phyloP scores from a whole-genome alignment of 2,329 filamentous ascomycete species.

The Arthrobotrys musiformis region DNA sequence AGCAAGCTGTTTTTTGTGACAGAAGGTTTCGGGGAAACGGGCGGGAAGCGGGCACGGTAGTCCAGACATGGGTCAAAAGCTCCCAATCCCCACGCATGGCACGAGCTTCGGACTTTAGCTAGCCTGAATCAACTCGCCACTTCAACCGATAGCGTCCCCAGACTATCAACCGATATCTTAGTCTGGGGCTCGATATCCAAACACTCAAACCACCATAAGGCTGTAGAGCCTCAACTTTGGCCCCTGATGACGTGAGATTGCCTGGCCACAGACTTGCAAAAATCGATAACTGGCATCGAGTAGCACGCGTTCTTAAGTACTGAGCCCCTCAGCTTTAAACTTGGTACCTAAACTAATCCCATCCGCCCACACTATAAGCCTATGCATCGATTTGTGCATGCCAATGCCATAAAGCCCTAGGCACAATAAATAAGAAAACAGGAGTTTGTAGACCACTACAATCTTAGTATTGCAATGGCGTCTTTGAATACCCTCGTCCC shows the following conservation, averaged over 20 bases:
- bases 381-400: too few relatives aligned
- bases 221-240: background rate
- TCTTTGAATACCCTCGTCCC: background rate
- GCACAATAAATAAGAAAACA: too few relatives aligned
- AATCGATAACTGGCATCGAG: background rate
- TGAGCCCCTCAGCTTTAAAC: too few relatives aligned
- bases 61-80: background rate
- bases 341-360: too few relatives aligned
- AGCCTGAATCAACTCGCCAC: too few relatives aligned
- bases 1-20: constrained; percentile 16
- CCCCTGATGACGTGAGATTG: background rate
- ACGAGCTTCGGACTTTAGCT: background rate
- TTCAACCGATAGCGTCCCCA: too few relatives aligned
- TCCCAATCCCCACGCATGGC: background rate
- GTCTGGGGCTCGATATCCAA: too few relatives aligned
- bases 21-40: constrained; percentile 45
- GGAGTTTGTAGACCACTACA: too few relatives aligned
- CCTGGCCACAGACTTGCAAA: background rate
- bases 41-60: constrained; percentile 22
- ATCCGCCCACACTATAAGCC: too few relatives aligned
- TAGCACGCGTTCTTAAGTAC: too few relatives aligned
- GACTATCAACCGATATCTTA: too few relatives aligned
- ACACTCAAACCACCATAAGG: background rate
- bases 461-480: background rate
- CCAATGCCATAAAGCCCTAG: too few relatives aligned